phyloP scores from a whole-genome alignment of 2,329 filamentous ascomycete species.

The Blastomyces percursus region DNA sequence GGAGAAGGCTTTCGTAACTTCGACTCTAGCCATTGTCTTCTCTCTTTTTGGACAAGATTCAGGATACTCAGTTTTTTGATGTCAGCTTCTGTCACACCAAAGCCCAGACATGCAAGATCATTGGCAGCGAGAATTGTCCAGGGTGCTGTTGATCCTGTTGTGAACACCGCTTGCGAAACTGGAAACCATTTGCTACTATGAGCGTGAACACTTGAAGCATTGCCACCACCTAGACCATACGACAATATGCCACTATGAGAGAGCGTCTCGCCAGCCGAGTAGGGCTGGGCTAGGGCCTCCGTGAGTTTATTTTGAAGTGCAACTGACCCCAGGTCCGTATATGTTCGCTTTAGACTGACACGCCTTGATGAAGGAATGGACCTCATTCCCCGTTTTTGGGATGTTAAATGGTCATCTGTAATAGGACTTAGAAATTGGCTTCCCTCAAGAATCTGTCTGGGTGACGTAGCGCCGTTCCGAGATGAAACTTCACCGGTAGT shows the following conservation, averaged over 20 bases:
- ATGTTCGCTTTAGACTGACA: conserved; percentile 68
- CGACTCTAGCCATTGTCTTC: conserved; percentile 76
- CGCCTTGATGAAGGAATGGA: conserved; percentile 47
- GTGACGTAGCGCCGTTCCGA: conserved; percentile 10
- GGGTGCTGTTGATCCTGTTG: conserved; percentile 77
- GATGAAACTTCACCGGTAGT: conserved; percentile 14
- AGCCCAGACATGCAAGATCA: conserved; percentile 91
- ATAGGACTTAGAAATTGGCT: conserved; percentile 19
- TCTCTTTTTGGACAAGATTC: conserved; percentile 84
- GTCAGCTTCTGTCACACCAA: conserved; percentile 95
- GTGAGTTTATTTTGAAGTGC: conserved; percentile 72
- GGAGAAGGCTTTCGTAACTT: conserved; percentile 50
- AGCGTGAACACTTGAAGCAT: conserved; percentile 56
- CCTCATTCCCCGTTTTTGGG: conserved; percentile 24
- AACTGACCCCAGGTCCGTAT: conserved; percentile 68
- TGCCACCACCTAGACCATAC: conserved; percentile 32
- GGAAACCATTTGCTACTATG: conserved; percentile 85
- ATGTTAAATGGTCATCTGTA: conserved; percentile 21
- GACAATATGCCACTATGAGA: conserved; percentile 27
- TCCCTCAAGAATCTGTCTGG: background rate
- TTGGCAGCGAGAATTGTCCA: conserved; percentile 97
- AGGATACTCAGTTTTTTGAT: conserved; percentile 90
- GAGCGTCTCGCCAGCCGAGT: conserved; percentile 45
- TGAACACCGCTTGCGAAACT: conserved; percentile 91
- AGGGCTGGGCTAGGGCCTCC: conserved; percentile 76